Base-by-base conservation (phyloP, 768 basidiomycete species). In the Leccinum subgranulosum region DNA sequence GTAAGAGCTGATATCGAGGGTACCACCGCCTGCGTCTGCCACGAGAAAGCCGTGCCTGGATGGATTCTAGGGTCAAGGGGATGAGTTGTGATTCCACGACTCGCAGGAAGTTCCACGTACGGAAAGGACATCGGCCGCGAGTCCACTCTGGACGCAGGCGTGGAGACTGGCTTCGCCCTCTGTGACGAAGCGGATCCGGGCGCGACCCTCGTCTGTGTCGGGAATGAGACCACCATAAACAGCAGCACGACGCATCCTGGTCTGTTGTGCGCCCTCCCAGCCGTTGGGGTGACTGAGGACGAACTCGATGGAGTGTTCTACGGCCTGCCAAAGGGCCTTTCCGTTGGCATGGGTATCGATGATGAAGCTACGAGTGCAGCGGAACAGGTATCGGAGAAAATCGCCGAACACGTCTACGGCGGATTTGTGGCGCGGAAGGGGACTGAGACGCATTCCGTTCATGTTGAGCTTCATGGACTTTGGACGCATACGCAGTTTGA, bases 121-220 rank as follows among this genome's bases (percentile, higher is more conserved):
- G 53, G 84, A 85, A 61, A 92, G 82, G 33, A 91, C 86, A 61
- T 91, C 88, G 3, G 82, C 84, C 17, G 89, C 88, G 3, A 92
- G 78, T 9, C 89, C 89, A 65, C 84, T 90, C 63, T 89, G 71
- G 4, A 91, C 84, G 69, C 89, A 91, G 0, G 88, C 86, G 67
- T 92, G 89, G 64, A 92, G 73, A 78, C 89, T 90, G 1, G 89
- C 89, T 73, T 92, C 89, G 53, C 89, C 89, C 68, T 91, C 89
- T 3, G 88, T 92, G 53, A 92, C 89, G 61, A 92, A 91, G 36
- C 87, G 76, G 63, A 92, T 88, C 55, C 86, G 77, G 1, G 88
- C 82, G 60, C 83, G 84, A 3, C 88, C 88, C 55, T 82, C 84
- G 61, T 86, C 85, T 1, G 85, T 87, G 69, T 90, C 86, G 2